Base-by-base conservation (phyloP, 805 yeast species). In the Candida odintsovae region DNA sequence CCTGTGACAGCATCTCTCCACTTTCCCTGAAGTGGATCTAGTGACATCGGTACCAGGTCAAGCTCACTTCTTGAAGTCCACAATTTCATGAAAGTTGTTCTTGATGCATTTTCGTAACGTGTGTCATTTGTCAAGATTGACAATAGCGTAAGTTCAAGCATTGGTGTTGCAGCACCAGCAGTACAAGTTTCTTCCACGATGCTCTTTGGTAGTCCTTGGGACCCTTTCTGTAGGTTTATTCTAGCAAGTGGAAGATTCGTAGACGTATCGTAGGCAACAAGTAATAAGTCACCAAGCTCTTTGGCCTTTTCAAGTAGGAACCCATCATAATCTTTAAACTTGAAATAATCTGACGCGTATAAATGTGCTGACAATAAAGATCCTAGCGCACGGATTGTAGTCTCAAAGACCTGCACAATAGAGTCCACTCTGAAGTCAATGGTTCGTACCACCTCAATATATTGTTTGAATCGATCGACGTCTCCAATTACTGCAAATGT, bases 401-500 rank as follows among this genome's bases (percentile, higher is more conserved):
- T 76, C 63, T 90, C 98, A 63, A 90, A 90, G 1, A 90, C 95
- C 59, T 90, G 97, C 0, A 90, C 83, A 2, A 82, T 78, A 10
- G 89, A 75, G 50, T 87, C 80, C 36, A 78, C 72, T 36, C 78
- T 73, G 58, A 88, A 88, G 41, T 69, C 58, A 10, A 70, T 63
- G 36, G 68, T 66, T 2, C 63, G 57, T 12, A 62, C 62, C 10
- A 75, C 57, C 0, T 63, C 58, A 7, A 78, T 69, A 35, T 76
- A 68, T 20, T 73, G 55, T 7, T 67, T 69, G 52, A 90, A 82
- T 36, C 71, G 72, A 15, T 70, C 73, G 58, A 74, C 71, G 52
- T 86, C 86, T 37, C 80, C 82, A 68, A 90, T 67, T 0, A 90
- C 73, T 6, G 90, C 82, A 49, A 86, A 75, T 13, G 92, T 82